Evolutionary conservation across 192 early-diverging fungal genomes (phyloP).

Genomic region (Umbelopsis sp.): DNA sequence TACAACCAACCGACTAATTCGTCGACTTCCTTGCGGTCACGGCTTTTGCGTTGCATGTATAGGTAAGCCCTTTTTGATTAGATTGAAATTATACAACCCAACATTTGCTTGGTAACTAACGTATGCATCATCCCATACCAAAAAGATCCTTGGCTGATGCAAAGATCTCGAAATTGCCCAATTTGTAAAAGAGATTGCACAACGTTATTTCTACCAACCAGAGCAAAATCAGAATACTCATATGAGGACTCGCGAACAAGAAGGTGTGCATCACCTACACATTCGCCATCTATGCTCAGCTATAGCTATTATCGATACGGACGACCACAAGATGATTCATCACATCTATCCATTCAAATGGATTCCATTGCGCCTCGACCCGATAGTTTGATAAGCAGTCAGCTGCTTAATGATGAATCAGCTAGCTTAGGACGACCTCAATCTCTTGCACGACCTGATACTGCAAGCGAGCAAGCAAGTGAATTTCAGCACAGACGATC

Average conservation of each 20-base stretch:
- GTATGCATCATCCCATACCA: too few species aligned
- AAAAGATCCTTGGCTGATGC: conserved; percentile 37
- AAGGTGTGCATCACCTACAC: conserved; percentile 11
- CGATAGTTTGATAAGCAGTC: conserved; percentile 1
- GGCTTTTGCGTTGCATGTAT: conserved; percentile 43
- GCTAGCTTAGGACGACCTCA: neutral
- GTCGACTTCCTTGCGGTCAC: conserved; percentile 39
- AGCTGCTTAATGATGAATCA: neutral
- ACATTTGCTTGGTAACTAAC: too few species aligned
- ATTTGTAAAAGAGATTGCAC: conserved; percentile 12
- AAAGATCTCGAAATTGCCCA: conserved; percentile 23
- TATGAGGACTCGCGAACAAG: neutral
- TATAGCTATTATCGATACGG: conserved; percentile 15
- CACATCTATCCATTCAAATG: conserved; percentile 16
- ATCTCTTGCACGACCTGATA: neutral
- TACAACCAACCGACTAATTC: conserved; percentile 19
- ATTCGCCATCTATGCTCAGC: conserved; percentile 13
- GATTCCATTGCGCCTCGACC: neutral
- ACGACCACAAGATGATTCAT: neutral
- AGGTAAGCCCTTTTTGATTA: conserved; percentile 21
- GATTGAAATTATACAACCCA: neutral
- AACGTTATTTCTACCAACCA: conserved; percentile 1
- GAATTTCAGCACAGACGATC: neutral
- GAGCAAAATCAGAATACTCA: conserved; percentile 10
- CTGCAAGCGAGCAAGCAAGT: conserved; percentile 3